Evolutionary conservation across 139 green algal genomes (phyloP).

Genomic region (Edaphochlamys debaryana): DNA sequence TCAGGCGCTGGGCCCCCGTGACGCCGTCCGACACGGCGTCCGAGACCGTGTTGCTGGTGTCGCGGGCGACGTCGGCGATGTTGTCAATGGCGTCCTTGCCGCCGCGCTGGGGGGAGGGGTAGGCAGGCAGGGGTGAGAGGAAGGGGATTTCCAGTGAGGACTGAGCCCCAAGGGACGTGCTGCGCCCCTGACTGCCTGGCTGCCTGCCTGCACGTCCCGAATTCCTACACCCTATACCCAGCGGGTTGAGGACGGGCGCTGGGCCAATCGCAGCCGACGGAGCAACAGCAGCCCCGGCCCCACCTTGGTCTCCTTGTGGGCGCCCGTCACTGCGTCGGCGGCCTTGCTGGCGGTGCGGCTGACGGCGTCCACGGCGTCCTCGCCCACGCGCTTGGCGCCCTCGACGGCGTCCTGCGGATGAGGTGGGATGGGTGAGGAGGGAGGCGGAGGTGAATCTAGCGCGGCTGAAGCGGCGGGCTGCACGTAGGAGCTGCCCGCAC

Average conservation of each 20-base stretch:
- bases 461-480: no score
- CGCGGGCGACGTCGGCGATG: not conserved
- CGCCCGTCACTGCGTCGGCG: not conserved
- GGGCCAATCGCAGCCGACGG: no score
- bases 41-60: not conserved
- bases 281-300: not conserved
- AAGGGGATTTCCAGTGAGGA: no score
- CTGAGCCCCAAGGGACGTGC: no score
- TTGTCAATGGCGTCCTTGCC: not conserved
- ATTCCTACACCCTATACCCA: no score
- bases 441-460: no score
- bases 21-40: conserved; percentile 10
- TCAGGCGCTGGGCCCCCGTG: not conserved
- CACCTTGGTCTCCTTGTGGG: not conserved
- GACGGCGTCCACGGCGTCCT: not conserved
- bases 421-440: not conserved
- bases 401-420: not conserved
- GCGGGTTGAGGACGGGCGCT: no score
- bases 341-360: not conserved
- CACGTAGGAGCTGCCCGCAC: no score
- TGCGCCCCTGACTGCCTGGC: no score
- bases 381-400: not conserved
- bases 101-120: not conserved
- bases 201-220: no score
- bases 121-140: no score